Evolutionary conservation across 345 rosid genomes (phyloP).

Genomic region (Aquilaria yunnanensis): DNA sequence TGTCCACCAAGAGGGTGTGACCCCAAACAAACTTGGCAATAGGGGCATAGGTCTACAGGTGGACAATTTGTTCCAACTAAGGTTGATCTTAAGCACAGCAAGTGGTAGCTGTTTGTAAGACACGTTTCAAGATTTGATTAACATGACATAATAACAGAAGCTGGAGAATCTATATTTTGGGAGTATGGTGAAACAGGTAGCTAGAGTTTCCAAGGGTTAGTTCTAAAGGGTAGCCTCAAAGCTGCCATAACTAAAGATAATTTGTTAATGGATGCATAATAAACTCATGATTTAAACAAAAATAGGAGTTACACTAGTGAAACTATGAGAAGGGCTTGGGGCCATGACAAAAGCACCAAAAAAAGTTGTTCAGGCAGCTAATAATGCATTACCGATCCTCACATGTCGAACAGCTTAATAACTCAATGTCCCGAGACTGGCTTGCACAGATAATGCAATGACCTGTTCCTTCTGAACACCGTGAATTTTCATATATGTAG

Average conservation of each 20-base stretch:
- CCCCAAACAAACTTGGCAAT: slow-evolving; percentile 30
- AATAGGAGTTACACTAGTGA: background rate
- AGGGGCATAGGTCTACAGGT: slow-evolving; percentile 33
- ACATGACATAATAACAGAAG: background rate
- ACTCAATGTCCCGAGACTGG: slow-evolving; percentile 23
- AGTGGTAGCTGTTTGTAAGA: slow-evolving; percentile 50
- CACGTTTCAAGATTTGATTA: slow-evolving; percentile 9
- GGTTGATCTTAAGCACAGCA: slow-evolving; percentile 36
- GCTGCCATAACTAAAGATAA: too few species aligned
- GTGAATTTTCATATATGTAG: slow-evolving; percentile 32
- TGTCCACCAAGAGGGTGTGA: slow-evolving; percentile 19
- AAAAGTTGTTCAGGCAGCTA: background rate
- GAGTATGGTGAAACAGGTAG: too few species aligned
- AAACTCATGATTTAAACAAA: too few species aligned
- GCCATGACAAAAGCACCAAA: slow-evolving; percentile 6
- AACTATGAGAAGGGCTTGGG: background rate
- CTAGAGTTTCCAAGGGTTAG: too few species aligned
- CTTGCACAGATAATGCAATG: slow-evolving; percentile 36
- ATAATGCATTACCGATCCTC: slow-evolving; percentile 48
- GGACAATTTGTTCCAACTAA: slow-evolving; percentile 14
- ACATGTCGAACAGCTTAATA: slow-evolving; percentile 40
- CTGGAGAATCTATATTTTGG: too few species aligned
- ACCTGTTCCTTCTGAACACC: slow-evolving; percentile 17
- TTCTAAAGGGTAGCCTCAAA: too few species aligned
- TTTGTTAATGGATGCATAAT: too few species aligned